A percentile compares a stretch with the other conserved stretches of the same genome.
Evolutionary conservation across 1,139 yeast species (phyloP).

Genomic region (Protomyces inundatus): DNA sequence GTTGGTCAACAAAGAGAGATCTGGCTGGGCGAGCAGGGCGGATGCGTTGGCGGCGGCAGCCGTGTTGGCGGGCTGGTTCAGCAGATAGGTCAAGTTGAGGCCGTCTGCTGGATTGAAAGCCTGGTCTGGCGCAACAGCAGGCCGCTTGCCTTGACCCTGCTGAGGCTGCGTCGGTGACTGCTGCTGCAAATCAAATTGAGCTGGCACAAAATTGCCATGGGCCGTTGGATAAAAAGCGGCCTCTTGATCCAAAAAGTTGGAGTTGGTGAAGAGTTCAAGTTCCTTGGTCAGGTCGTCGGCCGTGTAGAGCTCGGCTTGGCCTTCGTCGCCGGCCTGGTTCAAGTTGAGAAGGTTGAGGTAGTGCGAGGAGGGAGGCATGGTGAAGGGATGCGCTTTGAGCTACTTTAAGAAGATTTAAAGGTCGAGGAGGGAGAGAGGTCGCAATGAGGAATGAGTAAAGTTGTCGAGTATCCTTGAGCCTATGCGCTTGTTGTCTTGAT

Average conservation of each 20-base stretch:
- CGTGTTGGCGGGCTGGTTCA: background rate
- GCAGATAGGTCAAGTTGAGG: background rate
- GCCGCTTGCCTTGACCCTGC: background rate
- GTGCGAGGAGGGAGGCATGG: constrained; percentile 23
- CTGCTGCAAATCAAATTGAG: background rate
- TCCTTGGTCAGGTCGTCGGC: constrained; percentile 15
- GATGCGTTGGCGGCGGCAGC: background rate
- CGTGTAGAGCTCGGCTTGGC: background rate
- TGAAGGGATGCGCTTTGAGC: background rate
- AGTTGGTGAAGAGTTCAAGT: constrained; percentile 22
- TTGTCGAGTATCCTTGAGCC: too few relatives aligned
- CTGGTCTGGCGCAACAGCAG: background rate
- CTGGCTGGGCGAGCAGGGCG: too few relatives aligned
- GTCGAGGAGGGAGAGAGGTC: too few relatives aligned
- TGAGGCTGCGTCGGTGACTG: background rate
- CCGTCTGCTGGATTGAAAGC: background rate
- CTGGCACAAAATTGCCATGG: background rate
- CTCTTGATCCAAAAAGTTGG: constrained; percentile 17
- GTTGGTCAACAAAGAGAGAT: background rate
- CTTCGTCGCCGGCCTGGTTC: constrained; percentile 16
- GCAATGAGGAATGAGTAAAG: too few relatives aligned
- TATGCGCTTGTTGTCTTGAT: too few relatives aligned
- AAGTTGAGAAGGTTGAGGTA: constrained; percentile 25
- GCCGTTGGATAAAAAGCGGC: background rate
- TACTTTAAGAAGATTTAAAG: background rate